Evolutionary conservation across 805 yeast genomes (phyloP).

Genomic region (Metschnikowia lachancei): DNA sequence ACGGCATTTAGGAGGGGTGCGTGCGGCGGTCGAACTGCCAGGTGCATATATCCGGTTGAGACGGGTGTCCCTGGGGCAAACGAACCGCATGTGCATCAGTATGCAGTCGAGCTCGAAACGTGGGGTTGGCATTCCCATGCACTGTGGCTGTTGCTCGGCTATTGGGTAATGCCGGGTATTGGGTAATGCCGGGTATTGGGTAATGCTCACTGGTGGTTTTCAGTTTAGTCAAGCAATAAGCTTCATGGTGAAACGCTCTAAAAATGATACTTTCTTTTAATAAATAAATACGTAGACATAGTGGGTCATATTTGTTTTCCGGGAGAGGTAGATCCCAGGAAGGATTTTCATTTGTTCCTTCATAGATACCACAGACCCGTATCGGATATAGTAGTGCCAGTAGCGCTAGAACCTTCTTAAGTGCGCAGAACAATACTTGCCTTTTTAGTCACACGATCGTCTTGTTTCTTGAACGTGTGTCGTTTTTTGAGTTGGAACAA

Average conservation of each 20-base stretch:
- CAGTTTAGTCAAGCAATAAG: no score
- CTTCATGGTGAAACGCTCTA: no score
- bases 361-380: no score
- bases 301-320: no score
- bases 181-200: no score
- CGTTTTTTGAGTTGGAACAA: background rate
- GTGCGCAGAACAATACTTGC: constrained; percentile 1
- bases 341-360: no score
- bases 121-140: constrained; percentile 6
- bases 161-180: no score
- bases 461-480: background rate
- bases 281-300: no score
- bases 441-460: background rate
- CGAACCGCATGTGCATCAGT: background rate
- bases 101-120: constrained; percentile 11
- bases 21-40: constrained; percentile 6
- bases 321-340: no score
- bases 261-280: no score
- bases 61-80: constrained; percentile 3
- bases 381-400: no score
- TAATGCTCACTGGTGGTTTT: no score
- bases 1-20: constrained; percentile 11
- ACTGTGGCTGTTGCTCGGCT: background rate
- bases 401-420: background rate
- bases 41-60: constrained; percentile 10